These are phyloP conservation scores for Xylaria sp. DNA, from an alignment of 2,329 filamentous ascomycete genomes.

Conservation along the genomic window DNA sequence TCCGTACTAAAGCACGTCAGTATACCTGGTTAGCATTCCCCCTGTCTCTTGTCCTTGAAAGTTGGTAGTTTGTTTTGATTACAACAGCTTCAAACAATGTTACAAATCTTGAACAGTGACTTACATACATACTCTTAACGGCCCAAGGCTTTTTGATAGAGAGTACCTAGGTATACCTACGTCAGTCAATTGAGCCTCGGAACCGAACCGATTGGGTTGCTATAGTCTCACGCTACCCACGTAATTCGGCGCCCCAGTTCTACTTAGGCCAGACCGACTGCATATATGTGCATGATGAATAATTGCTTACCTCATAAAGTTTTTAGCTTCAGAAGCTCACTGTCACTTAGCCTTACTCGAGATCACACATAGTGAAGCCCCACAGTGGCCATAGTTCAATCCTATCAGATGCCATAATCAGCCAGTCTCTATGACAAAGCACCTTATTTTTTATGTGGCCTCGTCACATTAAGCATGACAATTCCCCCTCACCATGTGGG, in stretches of 20 bases:
- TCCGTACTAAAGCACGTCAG: not conserved
- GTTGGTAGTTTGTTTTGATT: conserved; percentile 2
- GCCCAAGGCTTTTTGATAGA: not conserved
- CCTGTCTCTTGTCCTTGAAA: not conserved
- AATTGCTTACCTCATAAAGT: conserved; percentile 27
- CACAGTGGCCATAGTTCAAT: not conserved
- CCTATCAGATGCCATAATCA: conserved; percentile 26
- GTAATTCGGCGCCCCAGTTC: conserved; percentile 4
- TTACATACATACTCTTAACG: too few species aligned
- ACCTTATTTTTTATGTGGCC: not conserved
- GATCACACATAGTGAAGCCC: not conserved
- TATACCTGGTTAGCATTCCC: not conserved
- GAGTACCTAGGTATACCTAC: not conserved
- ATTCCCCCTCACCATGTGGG: not conserved
- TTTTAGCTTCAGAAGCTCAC: conserved; percentile 12
- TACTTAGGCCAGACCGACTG: not conserved
- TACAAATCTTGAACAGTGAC: conserved; percentile 18
- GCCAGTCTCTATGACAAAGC: conserved; percentile 29
- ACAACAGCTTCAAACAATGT: not conserved
- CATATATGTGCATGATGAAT: conserved; percentile 18
- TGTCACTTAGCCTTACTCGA: not conserved
- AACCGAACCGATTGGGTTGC: conserved; percentile 33
- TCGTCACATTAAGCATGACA: not conserved
- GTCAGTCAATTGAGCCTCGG: not conserved
- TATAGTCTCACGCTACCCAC: not conserved